Evolutionary conservation across 2,329 filamentous ascomycete species (phyloP), one percentile per base, ranked within the genome.

Genomic region (Helotiales sp.): DNA sequence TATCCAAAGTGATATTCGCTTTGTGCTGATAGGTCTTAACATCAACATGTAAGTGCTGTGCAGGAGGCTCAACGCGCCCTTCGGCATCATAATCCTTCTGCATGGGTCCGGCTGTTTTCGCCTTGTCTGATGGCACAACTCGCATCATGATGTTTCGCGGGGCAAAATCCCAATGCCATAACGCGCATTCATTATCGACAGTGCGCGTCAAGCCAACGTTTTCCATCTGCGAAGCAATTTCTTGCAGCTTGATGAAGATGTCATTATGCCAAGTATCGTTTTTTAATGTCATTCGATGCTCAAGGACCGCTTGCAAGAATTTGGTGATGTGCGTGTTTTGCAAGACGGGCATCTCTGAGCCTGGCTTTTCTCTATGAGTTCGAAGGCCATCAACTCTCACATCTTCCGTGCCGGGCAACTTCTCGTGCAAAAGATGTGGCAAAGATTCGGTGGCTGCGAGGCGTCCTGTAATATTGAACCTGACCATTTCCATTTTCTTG

Each of bases 111-210:
- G n/a, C n/a, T n/a, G n/a, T n/a, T n/a, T n/a, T n/a, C n/a, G n/a
- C n/a, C n/a, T n/a, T n/a, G n/a, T n/a, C n/a, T n/a, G n/a, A n/a
- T n/a, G n/a, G n/a, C n/a, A n/a, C n/a, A n/a, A n/a, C n/a, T n/a
- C n/a, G 40, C 10, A 54, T 31, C 50, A 63, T 38, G 17, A 63
- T 59, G 22, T 65, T 64, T 10, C 22, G 15, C 5, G 56, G 38
- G 10, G 49, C 27, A n/a, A 67, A 31, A 49, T 67, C 65, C 62
- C 65, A 64, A 30, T 63, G 59, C 58, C 65, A 63, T 0, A 66
- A 5, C 4, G 52, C 46, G 47, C 25, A 54, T 0, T 62, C 22
- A 1, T 13, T 38, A 27, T 67, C 62, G 0, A 4, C 6, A 1
- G 4, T 48, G 2, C 52, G 50, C 12, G 61, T 31, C 1, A 67